Evolutionary conservation across 352 stramenopile species (phyloP).

Genomic region (Pythium coloratum): DNA sequence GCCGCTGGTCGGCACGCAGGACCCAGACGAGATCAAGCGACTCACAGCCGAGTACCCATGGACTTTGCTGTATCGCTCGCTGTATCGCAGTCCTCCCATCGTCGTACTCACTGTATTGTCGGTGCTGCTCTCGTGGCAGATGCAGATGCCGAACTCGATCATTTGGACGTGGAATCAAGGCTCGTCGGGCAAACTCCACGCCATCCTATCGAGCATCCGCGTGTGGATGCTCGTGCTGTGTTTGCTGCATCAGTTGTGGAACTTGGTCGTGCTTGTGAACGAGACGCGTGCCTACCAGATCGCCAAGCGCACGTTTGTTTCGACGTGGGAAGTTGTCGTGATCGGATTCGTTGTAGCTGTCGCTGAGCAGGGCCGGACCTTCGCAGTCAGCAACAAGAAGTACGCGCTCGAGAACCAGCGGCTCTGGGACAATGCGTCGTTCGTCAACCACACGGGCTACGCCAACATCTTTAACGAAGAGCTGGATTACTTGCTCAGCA

Average conservation of each 20-base stretch:
- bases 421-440: constrained; percentile 33
- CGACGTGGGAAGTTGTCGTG: constrained; percentile 36
- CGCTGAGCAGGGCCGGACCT: constrained; percentile 28
- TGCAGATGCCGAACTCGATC: constrained; percentile 45
- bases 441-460: constrained; percentile 33
- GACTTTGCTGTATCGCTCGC: constrained; percentile 49
- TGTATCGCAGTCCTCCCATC: constrained; percentile 48
- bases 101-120: constrained; percentile 45
- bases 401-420: constrained; percentile 43
- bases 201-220: constrained; percentile 36
- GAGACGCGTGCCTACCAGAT: constrained; percentile 49
- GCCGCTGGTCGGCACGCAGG: constrained; percentile 25
- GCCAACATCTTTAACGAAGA: constrained; percentile 56
- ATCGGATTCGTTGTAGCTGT: constrained; percentile 31
- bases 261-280: constrained; percentile 24
- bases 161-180: constrained; percentile 45
- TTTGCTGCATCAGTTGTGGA: constrained; percentile 42
- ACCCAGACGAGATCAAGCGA: constrained; percentile 18
- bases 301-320: constrained; percentile 41
- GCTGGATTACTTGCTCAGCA: constrained; percentile 42
- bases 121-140: constrained; percentile 48
- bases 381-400: constrained; percentile 33
- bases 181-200: constrained; percentile 23
- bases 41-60: constrained; percentile 35
- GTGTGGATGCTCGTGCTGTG: constrained; percentile 55